Conservation (phyloP, 345 rosid genomes). For the Eucalyptus tenuipes region DNA sequence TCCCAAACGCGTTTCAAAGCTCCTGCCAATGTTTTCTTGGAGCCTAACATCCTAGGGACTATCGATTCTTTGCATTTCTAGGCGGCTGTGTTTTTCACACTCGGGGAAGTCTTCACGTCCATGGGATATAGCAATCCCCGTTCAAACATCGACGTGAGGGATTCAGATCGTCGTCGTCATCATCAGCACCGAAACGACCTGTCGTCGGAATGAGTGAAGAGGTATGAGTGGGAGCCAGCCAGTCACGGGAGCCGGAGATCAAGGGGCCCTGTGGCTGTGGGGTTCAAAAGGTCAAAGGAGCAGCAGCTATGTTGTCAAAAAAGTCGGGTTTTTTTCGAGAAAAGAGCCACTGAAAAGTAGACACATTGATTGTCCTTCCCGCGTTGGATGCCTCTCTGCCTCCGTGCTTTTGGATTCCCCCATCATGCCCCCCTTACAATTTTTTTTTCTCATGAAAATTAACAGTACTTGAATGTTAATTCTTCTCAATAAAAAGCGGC, state of each 20-base stretch:
- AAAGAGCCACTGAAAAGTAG: not conserved
- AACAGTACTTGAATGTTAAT: not conserved
- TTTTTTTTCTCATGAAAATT: not conserved
- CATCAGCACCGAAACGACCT: not conserved
- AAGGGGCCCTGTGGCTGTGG: not conserved
- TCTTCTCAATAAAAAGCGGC: not conserved
- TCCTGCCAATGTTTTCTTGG: not conserved
- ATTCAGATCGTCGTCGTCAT: not conserved
- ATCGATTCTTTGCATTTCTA: not conserved
- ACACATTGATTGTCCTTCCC: not conserved
- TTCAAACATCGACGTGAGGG: not conserved
- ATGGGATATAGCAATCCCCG: not conserved
- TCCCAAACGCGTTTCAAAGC: accelerated
- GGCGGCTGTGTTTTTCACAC: not conserved
- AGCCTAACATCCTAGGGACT: not conserved
- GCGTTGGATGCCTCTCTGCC: not conserved
- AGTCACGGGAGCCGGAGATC: not conserved
- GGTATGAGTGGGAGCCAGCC: not conserved
- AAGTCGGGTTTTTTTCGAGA: not conserved
- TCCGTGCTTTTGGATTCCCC: not conserved
- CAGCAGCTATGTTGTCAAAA: not conserved
- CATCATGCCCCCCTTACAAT: not conserved
- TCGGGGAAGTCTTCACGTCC: not conserved
- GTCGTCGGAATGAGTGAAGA: not conserved
- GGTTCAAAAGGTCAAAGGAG: not conserved